A percentile compares a stretch with the other conserved stretches of the same genome.
phyloP scores from a whole-genome alignment of 441 rosid species.

The Sinapis alba region DNA sequence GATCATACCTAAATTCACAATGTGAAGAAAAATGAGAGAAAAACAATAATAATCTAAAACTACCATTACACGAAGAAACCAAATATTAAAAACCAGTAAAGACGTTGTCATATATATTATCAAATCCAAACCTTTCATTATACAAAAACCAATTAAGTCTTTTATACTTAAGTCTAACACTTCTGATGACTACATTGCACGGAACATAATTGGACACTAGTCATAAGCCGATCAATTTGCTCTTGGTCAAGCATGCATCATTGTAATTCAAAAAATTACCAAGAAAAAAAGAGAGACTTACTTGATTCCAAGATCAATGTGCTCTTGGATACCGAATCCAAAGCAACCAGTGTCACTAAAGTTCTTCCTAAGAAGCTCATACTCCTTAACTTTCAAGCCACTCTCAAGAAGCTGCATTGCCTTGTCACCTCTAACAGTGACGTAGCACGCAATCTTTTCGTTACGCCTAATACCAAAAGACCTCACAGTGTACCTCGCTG shows the following conservation, averaged over 20 bases:
- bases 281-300: constrained; percentile 17
- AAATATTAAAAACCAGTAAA: background rate
- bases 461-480: constrained; percentile 96
- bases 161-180: too few species aligned
- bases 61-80: background rate
- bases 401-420: constrained; percentile 82
- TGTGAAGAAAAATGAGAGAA: background rate
- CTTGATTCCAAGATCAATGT: constrained; percentile 93
- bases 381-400: constrained; percentile 92
- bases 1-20: constrained; percentile 64
- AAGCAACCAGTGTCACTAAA: constrained; percentile 95
- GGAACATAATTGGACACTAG: too few species aligned
- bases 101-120: background rate
- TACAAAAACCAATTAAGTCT: background rate
- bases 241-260: background rate
- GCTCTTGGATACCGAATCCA: constrained; percentile 93
- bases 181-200: background rate
- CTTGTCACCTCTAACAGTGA: constrained; percentile 74
- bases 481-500: constrained; percentile 95
- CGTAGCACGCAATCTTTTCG: constrained; percentile 94
- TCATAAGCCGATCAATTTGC: too few species aligned
- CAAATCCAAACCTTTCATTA: background rate
- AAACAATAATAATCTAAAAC: background rate
- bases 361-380: constrained; percentile 84
- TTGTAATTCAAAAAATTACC: background rate